Conservation (phyloP, 352 stramenopile species). For the Pythium plurisporium region DNA sequence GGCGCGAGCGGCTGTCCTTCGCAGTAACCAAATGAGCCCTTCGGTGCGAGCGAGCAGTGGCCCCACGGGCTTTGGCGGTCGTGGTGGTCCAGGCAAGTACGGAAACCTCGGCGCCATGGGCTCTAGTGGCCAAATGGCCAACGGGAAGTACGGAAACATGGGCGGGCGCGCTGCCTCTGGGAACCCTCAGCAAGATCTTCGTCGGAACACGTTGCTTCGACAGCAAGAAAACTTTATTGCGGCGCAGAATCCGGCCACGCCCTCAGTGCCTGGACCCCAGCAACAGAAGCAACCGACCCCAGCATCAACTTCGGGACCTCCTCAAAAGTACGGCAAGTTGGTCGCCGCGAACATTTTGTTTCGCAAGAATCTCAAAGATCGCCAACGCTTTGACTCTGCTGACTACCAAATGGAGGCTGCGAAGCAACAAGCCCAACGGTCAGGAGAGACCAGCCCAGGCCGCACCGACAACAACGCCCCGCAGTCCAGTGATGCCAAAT, state of each 20-base stretch:
- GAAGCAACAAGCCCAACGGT: slow-evolving; percentile 15
- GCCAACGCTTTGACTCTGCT: slow-evolving; percentile 79
- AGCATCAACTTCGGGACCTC: background rate
- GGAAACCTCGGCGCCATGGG: slow-evolving; percentile 11
- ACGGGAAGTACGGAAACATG: slow-evolving; percentile 38
- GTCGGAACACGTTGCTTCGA: slow-evolving; percentile 10
- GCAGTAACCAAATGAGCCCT: slow-evolving; percentile 51
- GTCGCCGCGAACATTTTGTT: slow-evolving; percentile 70
- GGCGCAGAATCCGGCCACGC: background rate
- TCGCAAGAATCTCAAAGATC: slow-evolving; percentile 72
- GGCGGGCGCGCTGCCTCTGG: background rate
- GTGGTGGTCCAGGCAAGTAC: slow-evolving; percentile 31
- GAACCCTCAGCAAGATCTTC: slow-evolving; percentile 7
- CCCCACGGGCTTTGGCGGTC: background rate
- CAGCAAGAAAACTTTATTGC: slow-evolving; percentile 20
- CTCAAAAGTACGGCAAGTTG: slow-evolving; percentile 58
- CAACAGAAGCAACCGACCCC: background rate
- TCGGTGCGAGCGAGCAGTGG: slow-evolving; percentile 22
- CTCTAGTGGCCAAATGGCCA: background rate
- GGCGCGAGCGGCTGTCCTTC: slow-evolving; percentile 16
- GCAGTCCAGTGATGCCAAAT: background rate
- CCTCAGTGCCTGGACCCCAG: background rate
- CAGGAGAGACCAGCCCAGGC: background rate
- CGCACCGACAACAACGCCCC: background rate
- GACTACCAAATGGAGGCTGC: slow-evolving; percentile 73